Conservation (phyloP, 768 basidiomycete genomes). For the Coprinopsis sp. region DNA sequence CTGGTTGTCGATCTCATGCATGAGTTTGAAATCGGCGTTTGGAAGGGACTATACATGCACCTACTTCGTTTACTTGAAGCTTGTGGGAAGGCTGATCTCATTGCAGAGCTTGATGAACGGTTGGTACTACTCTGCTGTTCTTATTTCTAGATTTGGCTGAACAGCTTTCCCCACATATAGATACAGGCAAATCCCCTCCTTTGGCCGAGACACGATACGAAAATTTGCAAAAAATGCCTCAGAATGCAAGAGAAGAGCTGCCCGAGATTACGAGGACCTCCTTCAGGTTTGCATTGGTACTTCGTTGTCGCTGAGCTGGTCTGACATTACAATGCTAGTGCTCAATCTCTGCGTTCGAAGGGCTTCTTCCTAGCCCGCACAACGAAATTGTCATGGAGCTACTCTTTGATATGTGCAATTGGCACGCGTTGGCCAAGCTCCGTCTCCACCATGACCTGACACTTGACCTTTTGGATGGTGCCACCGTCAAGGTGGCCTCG, state of each 20-base stretch:
- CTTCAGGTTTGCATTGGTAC: conserved; percentile 31
- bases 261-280: conserved; percentile 33
- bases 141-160: conserved; percentile 30
- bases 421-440: conserved; percentile 33
- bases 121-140: conserved; percentile 28
- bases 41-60: conserved; percentile 33
- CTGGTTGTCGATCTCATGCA: conserved; percentile 33
- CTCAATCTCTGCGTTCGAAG: conserved; percentile 34
- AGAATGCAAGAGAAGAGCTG: conserved; percentile 28
- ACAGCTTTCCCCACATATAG: conserved; percentile 22
- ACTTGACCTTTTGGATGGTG: too few species aligned
- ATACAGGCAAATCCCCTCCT: too few species aligned
- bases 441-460: too few species aligned
- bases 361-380: conserved; percentile 24
- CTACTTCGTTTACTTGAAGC: conserved; percentile 29
- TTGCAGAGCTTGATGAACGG: conserved; percentile 21
- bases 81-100: conserved; percentile 11
- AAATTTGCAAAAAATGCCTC: too few species aligned
- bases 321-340: conserved; percentile 24
- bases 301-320: not conserved
- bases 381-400: conserved; percentile 17
- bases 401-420: conserved; percentile 23
- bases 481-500: too few species aligned
- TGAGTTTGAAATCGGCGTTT: conserved; percentile 37
- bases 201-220: too few species aligned